Evolutionary conservation across 495 filamentous ascomycete genomes (phyloP), one percentile per base, ranked within the genome.

Genomic region (Neurospora sp.): DNA sequence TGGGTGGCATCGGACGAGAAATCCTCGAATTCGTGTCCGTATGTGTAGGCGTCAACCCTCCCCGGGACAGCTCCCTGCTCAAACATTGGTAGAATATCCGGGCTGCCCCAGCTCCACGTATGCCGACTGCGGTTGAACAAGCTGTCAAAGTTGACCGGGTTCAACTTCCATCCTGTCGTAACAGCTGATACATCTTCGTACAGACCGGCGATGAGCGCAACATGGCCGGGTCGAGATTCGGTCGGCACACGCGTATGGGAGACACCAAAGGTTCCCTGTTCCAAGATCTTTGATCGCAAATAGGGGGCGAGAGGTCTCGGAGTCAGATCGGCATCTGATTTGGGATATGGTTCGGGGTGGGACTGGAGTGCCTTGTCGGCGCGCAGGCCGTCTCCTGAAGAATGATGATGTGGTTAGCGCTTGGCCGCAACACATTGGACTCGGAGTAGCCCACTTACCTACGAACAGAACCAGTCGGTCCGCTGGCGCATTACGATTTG

Each of bases 111-210:
- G 80, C 93, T 95, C 96, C 96, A 99, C 4, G 96, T 98, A 82
- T 98, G 96, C 39, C 92, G 84, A 78, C 94, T 98, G 72, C 92
- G 90, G 78, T 99, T 99, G 87, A 99, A 99, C 10, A 99, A 92
- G 76, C 94, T 97, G 83, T 99, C 96, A 77, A 99, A 99, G 79
- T 98, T 93, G 74, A 99, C 96, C 0, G 96, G 96, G 79, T 99
- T 99, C 77, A 98, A 82, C 81, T 98, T 98, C 96, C 96, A 99
- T 16, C 96, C 96, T 9, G 96, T 99, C 40, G 91, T 97, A 22
- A 99, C 96, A 3, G 96, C 91, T 53, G 95, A 98, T 7, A 99
- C 96, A 85, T 99, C 96, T 80, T 99, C 96, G 79, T 99, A 99
- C 68, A 99, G 84, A 18, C 96, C 96, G 22, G 96, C 96, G 77